Conservation (phyloP, 1,284 basidiomycete species). For the Gastroboletus turbinatus region DNA sequence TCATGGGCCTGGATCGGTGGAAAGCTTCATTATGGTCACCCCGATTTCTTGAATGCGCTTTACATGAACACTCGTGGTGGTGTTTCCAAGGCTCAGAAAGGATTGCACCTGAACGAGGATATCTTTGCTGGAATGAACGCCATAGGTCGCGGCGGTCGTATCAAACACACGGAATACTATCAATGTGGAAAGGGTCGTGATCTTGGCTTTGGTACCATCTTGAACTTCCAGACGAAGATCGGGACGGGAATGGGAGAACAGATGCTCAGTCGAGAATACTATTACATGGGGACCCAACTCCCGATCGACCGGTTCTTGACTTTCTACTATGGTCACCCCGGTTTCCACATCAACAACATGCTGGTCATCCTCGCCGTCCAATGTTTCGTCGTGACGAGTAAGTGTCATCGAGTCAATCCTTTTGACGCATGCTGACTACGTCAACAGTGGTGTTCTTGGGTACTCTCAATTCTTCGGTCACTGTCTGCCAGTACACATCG, state of each 20-base stretch:
- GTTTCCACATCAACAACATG: conserved; percentile 99
- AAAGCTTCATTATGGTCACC: conserved; percentile 98
- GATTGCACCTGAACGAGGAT: conserved; percentile 97
- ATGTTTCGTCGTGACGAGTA: conserved; percentile 84
- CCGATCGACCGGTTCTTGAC: conserved; percentile 98
- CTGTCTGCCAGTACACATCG: conserved; percentile 76
- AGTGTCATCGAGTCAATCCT: conserved; percentile 33
- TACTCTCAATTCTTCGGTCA: conserved; percentile 79
- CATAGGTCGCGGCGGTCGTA: conserved; percentile 92
- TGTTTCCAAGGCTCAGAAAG: conserved; percentile 98
- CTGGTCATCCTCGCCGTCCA: conserved; percentile 94
- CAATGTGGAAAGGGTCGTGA: conserved; percentile 98
- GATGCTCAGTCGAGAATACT: conserved; percentile 98
- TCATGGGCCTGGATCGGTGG: conserved; percentile 97
- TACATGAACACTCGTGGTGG: conserved; percentile 99
- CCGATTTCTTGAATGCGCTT: conserved; percentile 97
- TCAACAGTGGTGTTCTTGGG: conserved; percentile 85
- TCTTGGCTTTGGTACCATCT: conserved; percentile 97
- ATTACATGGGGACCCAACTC: conserved; percentile 98
- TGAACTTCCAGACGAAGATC: conserved; percentile 99
- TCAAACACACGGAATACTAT: conserved; percentile 99
- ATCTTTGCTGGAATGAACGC: conserved; percentile 99
- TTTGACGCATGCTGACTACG: conserved; percentile 3
- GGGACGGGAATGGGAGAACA: conserved; percentile 99
- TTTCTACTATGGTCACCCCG: conserved; percentile 99